Base-by-base conservation (phyloP, 177 flowering plant genomes). In the Vitis hybrid region DNA sequence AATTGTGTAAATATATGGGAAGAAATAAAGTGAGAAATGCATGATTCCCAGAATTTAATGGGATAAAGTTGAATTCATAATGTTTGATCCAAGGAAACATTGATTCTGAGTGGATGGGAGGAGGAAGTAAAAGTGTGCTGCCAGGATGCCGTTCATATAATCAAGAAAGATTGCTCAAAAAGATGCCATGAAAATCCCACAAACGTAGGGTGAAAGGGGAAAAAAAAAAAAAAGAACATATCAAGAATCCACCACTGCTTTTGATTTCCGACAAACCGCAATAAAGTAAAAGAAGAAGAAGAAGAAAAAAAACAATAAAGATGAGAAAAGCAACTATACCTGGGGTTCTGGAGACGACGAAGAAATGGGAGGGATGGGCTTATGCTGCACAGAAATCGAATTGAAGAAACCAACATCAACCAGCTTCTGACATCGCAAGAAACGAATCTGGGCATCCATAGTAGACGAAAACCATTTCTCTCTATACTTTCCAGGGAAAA, bases 341-440 rank as follows among this genome's bases (percentile, higher is more conserved):
- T 74, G 68, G 13, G 66, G 2, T 13, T 68, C 73, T 1, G 76
- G 51, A 1, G 68, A 61, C 18, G 61, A 67, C 49, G 64, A 45
- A 57, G 70, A 71, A 31, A 68, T 2, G 2, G 73, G 66, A 11
- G 10, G 26, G 12, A 66, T 18, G 26, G 19, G 5, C 59, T 68
- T 71, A 57, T 50, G 59, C 52, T 61, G 58, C 13, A 31, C 53
- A 29, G 66, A 62, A 16, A 71, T 9, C 48, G 68, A 53, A 51
- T 63, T 57, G 19, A 61, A 29, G 65, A 68, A 67, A 12, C 74
- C 66, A 31, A 60, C 29, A 57, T 31, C 20, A 50, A 19, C 50
- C 10, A 10, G 31, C 50, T 58, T 68, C 31, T 52, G 65, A 29
- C 55, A 13, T 9, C 10, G 67, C 11, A 72, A 59, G 53, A 74